Conservation (phyloP, 805 yeast species). For the Yamadazyma phyllophila region DNA sequence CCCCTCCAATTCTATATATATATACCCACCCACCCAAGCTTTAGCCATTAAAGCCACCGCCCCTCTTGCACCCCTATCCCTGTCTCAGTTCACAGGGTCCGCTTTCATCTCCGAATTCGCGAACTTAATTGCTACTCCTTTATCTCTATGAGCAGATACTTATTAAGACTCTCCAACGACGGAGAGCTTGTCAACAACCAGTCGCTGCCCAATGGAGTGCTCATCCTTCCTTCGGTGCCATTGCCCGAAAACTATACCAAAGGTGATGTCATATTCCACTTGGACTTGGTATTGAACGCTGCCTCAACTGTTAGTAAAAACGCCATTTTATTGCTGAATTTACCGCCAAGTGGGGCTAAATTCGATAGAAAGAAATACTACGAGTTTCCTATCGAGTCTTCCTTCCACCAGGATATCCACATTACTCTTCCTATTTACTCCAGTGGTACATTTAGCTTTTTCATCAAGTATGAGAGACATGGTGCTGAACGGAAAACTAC, state of each 20-base stretch:
- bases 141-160: constrained; percentile 17
- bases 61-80: neutral
- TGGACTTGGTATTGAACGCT: constrained; percentile 69
- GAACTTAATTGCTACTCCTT: neutral
- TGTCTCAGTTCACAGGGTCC: neutral
- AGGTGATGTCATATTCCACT: constrained; percentile 44
- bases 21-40: too few species aligned
- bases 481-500: constrained; percentile 42
- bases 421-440: constrained; percentile 58
- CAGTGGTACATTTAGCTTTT: constrained; percentile 83
- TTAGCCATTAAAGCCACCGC: too few species aligned
- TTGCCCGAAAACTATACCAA: constrained; percentile 27
- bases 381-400: constrained; percentile 48
- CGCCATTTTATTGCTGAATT: constrained; percentile 71
- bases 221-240: constrained; percentile 49
- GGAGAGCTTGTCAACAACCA: constrained; percentile 47
- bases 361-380: constrained; percentile 61
- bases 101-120: neutral
- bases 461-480: constrained; percentile 48
- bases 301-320: constrained; percentile 70
- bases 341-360: constrained; percentile 45
- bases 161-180: constrained; percentile 44
- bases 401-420: constrained; percentile 61
- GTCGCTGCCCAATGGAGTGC: constrained; percentile 44
- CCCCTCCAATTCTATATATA: too few species aligned